Conservation (phyloP, 192 early-diverging fungal species). For the Entrophospora sp. region DNA sequence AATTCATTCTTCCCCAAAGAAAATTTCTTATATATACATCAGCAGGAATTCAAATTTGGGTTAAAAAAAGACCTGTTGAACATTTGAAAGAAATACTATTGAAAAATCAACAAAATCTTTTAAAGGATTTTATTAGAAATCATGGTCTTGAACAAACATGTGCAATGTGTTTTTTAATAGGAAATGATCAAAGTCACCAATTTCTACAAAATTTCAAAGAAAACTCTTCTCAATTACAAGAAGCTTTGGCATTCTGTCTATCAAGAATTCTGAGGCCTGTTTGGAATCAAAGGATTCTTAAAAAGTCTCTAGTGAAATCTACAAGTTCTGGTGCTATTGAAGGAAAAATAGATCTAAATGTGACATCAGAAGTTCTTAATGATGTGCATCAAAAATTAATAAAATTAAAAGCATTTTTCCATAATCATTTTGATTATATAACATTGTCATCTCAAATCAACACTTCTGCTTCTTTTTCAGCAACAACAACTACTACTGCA, state of each 20-base stretch:
- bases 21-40: conserved; percentile 13
- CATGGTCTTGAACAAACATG: conserved; percentile 7
- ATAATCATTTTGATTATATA: no score
- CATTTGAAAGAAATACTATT: background rate
- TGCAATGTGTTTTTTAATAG: conserved; percentile 12
- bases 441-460: no score
- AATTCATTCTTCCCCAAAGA: conserved; percentile 3
- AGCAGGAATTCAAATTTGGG: background rate
- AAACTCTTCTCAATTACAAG: background rate
- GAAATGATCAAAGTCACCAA: background rate
- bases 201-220: background rate
- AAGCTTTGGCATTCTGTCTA: conserved; percentile 9
- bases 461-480: no score
- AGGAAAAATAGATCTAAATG: no score
- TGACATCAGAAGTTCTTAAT: no score
- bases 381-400: no score
- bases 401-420: no score
- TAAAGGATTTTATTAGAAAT: no score
- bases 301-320: no score
- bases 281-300: conserved; percentile 4
- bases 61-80: conserved; percentile 1
- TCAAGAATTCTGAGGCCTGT: conserved; percentile 16
- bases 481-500: no score
- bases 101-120: background rate
- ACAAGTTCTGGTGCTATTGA: no score